Base-by-base conservation (phyloP, 2,329 filamentous ascomycete species). In the Calonectria multiphialidica region DNA sequence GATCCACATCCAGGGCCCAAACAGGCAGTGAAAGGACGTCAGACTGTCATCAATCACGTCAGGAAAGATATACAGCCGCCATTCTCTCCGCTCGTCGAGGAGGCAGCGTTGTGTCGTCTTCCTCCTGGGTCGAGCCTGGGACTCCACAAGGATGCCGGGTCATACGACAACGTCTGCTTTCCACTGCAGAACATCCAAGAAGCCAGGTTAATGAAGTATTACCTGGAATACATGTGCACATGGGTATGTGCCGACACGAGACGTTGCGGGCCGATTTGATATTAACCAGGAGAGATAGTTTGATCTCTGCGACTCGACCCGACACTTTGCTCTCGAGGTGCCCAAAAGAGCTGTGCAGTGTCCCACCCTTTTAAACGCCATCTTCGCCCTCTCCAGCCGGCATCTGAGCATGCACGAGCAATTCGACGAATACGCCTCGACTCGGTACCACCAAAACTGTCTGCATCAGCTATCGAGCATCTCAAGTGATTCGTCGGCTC, bases 331-430 rank as follows among this genome's bases (percentile, higher is more conserved):
- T 67, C 83, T 85, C 0, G 82, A 88, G 7, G 89, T 91, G 0
- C 90, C 90, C 0, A 84, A 87, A 66, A 83, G 87, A 23, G 88
- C 90, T 5, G 85, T 84, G 15, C 84, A 81, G 1, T 90, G 86
- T 65, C 87, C 87, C 0, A 86, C 88, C 2, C 83, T 92, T 5
- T 82, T 90, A 15, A 90, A 90, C 67, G 89, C 90, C 25, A 90
- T 91, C 30, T 85, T 90, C 49, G 89, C 90, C 2, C 83, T 91
- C 5, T 87, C 90, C 0, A 87, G 89, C 3, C 84, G 89, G 44
- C 90, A 91, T 76, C 80, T 91, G 44, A 88, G 86, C 57, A 70
- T 78, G 21, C 71, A 72, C 49, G 71, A 71, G 2, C 84, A 89
- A 37, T 89, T 87, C 74, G 86, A 90, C 74, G 65, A 82, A 80